Base-by-base conservation (phyloP, 176 grass and related monocot genomes). In the Canna indica region DNA sequence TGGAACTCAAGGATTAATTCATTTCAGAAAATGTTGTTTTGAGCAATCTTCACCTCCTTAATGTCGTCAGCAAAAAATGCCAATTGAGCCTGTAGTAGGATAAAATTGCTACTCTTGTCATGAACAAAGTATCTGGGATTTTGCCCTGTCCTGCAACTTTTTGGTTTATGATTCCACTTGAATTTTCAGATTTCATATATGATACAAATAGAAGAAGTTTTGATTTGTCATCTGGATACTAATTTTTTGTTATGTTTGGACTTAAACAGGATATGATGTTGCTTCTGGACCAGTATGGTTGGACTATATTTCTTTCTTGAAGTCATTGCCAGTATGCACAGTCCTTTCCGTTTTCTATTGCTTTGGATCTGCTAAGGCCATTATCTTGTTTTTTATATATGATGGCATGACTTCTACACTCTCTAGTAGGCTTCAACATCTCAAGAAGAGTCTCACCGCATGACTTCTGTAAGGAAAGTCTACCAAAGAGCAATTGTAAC, bases 401-500 rank as follows among this genome's bases (percentile, higher is more conserved):
- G 35, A 64, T 53, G 16, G 15, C 59, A 61, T 77, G 67, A n/a
- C 85, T 22, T 68, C 81, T 77, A 6, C 64, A 48, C 52, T 17
- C 13, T 18, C 54, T 18, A 44, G 1, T 26, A 96, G 88, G 76
- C 26, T 57, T 11, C 82, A 83, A 83, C 84, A 6, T 47, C 83
- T 63, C 93, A 97, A 45, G 86, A 91, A 66, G 93, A 97, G 65
- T 91, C 88, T 3, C 93, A 90, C 29, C 88, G 86, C 31, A 92
- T 97, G 93, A 91, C 86, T 79, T 84, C 81, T 73, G 69, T 92
- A 57, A 77, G 93, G 12, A 97, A 92, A 82, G 79, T 87, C 53
- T 97, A 97, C 66, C 93, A 97, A 83, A 91, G 78, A 81, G 88
- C 93, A 77, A 97, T 97, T 84, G 79, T 97, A 41, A 81, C 91